Evolutionary conservation across 495 filamentous ascomycete genomes (phyloP), one percentile per base, ranked within the genome.

Genomic region (Niebla homalea): DNA sequence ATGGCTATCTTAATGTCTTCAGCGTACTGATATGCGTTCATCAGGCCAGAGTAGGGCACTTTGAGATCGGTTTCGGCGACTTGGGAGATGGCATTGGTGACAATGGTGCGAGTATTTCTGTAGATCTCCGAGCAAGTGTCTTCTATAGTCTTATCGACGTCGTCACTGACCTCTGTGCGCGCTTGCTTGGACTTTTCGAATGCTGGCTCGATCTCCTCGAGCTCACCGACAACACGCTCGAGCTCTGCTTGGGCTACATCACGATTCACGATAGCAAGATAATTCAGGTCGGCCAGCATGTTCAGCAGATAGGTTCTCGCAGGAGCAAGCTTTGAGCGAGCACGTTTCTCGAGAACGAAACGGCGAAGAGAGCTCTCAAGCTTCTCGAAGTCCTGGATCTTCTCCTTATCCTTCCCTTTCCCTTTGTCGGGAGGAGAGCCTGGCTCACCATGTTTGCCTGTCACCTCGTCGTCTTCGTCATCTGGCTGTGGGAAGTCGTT

Each of bases 221-320:
- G 68, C 53, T 94, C 88, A 57, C 77, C 76, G 4, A 74, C 79
- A 8, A 97, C 86, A 38, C 88, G 79, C 52, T 94, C 83, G 16
- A 96, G 73, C 63, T 97, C 93, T 6, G 81, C 73, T 54, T 89
- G 78, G 19, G 87, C 88, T 22, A 94, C 79, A 50, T 94, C 88
- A 36, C 78, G 72, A 65, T 98, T 98, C 59, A 96, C 87, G 0
- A 76, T 77, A 2, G 90, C 90, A 36, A 98, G 70, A 8, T 77
- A 78, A 53, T 86, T 75, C 16, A 98, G 65, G 62, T 97, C 92
- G 43, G 83, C 78, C 39, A 98, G 74, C 37, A 97, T 77, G 62
- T 98, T 97, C 55, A 89, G 71, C n/a, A 98, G 80, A 59, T 97
- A 98, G 4, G 89, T 96, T 65, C 86, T 89, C 2, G 92, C 92